A percentile compares a stretch with the other conserved stretches of the same genome.
Conservation (phyloP, 2,329 filamentous ascomycete species). For the Diaporthe helianthi region DNA sequence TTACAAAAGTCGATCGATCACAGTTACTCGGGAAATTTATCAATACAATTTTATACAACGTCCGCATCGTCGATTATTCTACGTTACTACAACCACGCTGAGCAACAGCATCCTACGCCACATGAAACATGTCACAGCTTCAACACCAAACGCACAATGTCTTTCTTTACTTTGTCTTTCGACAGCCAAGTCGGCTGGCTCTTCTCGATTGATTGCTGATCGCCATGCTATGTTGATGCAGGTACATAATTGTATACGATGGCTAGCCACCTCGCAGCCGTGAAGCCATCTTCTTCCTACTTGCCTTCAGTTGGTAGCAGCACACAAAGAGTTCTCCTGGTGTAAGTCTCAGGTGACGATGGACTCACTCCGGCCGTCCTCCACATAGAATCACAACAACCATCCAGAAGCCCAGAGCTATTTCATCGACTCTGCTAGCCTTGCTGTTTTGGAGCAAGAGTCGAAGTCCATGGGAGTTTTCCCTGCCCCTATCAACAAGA, state of each 20-base stretch:
- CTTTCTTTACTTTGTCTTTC: neutral
- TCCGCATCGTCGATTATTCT: neutral
- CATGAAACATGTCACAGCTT: neutral
- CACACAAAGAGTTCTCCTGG: neutral
- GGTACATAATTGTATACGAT: conserved; percentile 20
- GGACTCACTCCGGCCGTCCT: neutral
- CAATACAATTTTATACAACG: neutral
- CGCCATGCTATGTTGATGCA: conserved; percentile 26
- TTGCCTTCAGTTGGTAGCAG: neutral
- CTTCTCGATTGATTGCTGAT: conserved; percentile 17
- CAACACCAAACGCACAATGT: neutral
- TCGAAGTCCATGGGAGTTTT: neutral
- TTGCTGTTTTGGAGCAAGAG: neutral
- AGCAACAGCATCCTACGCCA: neutral
- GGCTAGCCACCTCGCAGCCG: neutral
- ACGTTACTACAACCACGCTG: no score
- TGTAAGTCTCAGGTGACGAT: conserved; percentile 4
- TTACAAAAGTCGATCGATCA: neutral
- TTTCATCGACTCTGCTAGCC: neutral
- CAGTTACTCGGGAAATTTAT: neutral
- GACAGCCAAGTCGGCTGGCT: conserved; percentile 20
- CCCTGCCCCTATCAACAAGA: neutral
- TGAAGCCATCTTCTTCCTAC: neutral
- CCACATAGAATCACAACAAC: neutral
- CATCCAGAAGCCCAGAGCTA: neutral